These are phyloP conservation scores for Aspergillus floridensis DNA, from an alignment of 2,329 filamentous ascomycete species.

Conservation along the genomic window DNA sequence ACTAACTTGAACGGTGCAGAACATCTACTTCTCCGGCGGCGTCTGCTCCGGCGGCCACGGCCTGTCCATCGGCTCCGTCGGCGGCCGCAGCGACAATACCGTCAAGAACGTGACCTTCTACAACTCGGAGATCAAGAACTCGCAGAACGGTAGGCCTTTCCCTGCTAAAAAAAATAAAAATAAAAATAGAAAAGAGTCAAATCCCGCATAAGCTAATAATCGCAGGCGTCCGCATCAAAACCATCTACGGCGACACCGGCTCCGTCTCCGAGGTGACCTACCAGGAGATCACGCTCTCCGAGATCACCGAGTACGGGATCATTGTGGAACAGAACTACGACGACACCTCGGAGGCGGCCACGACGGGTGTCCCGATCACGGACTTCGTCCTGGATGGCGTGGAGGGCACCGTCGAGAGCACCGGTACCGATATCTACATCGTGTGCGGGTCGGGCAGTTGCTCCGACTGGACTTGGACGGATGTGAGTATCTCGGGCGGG, in stretches of 20 bases:
- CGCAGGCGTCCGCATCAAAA: conserved; percentile 55
- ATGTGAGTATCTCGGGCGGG: conserved; percentile 53
- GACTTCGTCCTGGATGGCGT: conserved; percentile 38
- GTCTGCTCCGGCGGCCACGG: conserved; percentile 47
- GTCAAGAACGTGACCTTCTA: conserved; percentile 55
- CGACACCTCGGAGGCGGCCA: conserved; percentile 42
- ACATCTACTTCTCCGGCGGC: conserved; percentile 30
- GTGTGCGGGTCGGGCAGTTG: conserved; percentile 55
- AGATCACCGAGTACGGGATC: conserved; percentile 48
- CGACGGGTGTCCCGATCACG: conserved; percentile 42
- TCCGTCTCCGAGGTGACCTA: conserved; percentile 54
- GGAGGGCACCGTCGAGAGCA: conserved; percentile 35
- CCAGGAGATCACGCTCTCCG: conserved; percentile 50
- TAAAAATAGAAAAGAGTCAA: no score
- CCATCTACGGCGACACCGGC: conserved; percentile 52
- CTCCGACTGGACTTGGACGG: conserved; percentile 54
- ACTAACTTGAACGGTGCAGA: conserved; percentile 7
- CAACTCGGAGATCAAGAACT: conserved; percentile 50
- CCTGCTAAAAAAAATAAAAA: not conserved
- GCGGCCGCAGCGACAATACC: conserved; percentile 54
- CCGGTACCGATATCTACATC: conserved; percentile 50
- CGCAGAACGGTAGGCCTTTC: conserved; percentile 46
- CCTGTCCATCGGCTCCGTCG: conserved; percentile 60
- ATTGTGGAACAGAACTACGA: conserved; percentile 60
- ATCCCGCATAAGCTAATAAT: not conserved